Conservation (phyloP, 2,329 filamentous ascomycete genomes). For the Talaromyces albobiverticillius region DNA sequence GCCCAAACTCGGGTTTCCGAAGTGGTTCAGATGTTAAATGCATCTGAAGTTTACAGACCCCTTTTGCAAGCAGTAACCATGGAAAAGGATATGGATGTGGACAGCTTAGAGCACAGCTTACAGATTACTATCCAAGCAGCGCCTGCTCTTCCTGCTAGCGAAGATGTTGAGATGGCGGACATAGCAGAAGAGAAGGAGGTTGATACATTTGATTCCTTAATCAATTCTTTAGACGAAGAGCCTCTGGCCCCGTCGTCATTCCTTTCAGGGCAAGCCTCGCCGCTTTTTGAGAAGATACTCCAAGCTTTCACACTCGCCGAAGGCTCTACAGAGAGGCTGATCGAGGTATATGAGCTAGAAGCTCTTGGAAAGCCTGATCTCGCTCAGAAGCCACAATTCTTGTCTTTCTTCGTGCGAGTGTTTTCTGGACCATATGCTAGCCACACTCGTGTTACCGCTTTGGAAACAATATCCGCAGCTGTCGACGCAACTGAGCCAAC, state of each 20-base stretch:
- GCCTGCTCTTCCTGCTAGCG: conserved; percentile 47
- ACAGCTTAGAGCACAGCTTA: conserved; percentile 71
- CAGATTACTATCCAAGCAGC: conserved; percentile 65
- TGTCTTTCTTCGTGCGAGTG: conserved; percentile 72
- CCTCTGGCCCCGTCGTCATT: conserved; percentile 34
- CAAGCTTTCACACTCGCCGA: conserved; percentile 35
- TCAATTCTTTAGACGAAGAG: conserved; percentile 32
- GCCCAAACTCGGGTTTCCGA: conserved; percentile 64
- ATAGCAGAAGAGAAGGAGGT: conserved; percentile 24
- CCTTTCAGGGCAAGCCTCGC: conserved; percentile 30
- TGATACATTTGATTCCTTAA: conserved; percentile 29
- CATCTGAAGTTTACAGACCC: conserved; percentile 57
- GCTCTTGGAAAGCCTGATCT: conserved; percentile 42
- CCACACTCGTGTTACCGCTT: conserved; percentile 64
- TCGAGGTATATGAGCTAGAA: conserved; percentile 35
- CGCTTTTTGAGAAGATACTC: conserved; percentile 37
- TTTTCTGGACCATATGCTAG: conserved; percentile 71
- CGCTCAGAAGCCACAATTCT: conserved; percentile 62
- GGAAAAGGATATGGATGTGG: conserved; percentile 67
- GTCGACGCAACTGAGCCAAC: conserved; percentile 51
- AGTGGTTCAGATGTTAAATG: conserved; percentile 64
- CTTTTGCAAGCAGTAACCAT: conserved; percentile 67
- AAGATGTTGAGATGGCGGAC: conserved; percentile 53
- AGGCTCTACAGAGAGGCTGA: conserved; percentile 29
- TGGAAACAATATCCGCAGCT: conserved; percentile 61